A percentile compares a stretch with the other conserved stretches of the same genome.
These are phyloP conservation scores for Botrytis pseudocinerea DNA, from an alignment of 2,329 filamentous ascomycete genomes.

Conservation along the genomic window DNA sequence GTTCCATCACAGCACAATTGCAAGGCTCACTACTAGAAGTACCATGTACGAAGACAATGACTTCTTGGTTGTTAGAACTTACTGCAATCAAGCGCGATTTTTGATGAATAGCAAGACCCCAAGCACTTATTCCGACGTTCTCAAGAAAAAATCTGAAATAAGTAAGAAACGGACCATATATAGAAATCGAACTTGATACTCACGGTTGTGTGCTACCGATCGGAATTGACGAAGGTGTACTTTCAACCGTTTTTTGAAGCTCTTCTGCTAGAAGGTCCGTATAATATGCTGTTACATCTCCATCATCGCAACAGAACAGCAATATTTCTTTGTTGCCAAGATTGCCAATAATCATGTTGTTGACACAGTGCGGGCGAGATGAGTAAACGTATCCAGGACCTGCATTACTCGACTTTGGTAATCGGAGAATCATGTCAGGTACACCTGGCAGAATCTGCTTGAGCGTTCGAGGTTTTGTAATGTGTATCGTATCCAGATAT, in stretches of 20 bases:
- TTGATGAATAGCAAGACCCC: slow-evolving; percentile 63
- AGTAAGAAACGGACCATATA: slow-evolving; percentile 20
- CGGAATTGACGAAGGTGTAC: slow-evolving; percentile 10
- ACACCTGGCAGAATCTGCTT: slow-evolving; percentile 50
- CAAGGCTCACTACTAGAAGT: slow-evolving; percentile 2
- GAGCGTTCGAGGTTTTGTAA: slow-evolving; percentile 53
- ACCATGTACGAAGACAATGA: slow-evolving; percentile 51
- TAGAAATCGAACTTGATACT: slow-evolving; percentile 4
- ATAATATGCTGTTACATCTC: slow-evolving; percentile 72
- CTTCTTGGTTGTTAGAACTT: slow-evolving; percentile 68
- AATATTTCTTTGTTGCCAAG: slow-evolving; percentile 71
- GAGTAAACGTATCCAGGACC: slow-evolving; percentile 56
- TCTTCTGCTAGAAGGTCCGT: slow-evolving; percentile 42
- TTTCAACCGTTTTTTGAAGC: not conserved
- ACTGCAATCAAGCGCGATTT: slow-evolving; percentile 83
- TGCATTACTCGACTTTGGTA: slow-evolving; percentile 45
- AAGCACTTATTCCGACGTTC: slow-evolving; percentile 77
- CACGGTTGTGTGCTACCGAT: slow-evolving; percentile 28
- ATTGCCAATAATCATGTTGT: slow-evolving; percentile 67
- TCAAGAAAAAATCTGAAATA: slow-evolving; percentile 63
- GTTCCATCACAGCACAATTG: not conserved
- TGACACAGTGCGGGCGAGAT: slow-evolving; percentile 60
- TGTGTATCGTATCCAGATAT: slow-evolving; percentile 57
- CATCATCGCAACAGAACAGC: slow-evolving; percentile 69
- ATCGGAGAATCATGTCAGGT: slow-evolving; percentile 54